Conservation (phyloP, 768 basidiomycete species). For the Daedalea quercina region DNA sequence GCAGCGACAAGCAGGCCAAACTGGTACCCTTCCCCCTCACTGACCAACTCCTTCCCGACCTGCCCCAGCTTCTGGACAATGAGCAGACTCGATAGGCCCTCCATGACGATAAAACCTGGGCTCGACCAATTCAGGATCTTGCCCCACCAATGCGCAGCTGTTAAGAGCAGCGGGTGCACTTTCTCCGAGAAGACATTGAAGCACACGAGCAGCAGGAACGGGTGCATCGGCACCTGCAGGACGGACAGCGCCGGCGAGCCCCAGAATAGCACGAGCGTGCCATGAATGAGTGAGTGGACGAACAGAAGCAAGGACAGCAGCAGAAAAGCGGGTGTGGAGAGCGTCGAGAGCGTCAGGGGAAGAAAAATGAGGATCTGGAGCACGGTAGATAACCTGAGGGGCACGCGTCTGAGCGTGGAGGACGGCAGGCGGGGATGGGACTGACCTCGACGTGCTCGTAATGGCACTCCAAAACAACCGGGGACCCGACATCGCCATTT, state of each 20-base stretch:
- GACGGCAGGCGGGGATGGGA: background rate
- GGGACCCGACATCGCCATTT: slow-evolving; percentile 35
- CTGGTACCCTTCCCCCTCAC: slow-evolving; percentile 70
- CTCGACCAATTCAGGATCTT: slow-evolving; percentile 62
- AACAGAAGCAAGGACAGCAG: slow-evolving; percentile 74
- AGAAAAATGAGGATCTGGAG: slow-evolving; percentile 79
- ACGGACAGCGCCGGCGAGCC: slow-evolving; percentile 66
- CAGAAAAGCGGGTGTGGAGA: slow-evolving; percentile 75
- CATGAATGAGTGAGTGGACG: slow-evolving; percentile 74
- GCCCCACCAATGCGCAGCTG: slow-evolving; percentile 67
- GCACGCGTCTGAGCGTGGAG: slow-evolving; percentile 4
- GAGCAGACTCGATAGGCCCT: slow-evolving; percentile 78
- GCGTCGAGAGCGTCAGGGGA: slow-evolving; percentile 77
- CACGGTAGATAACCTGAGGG: slow-evolving; percentile 61
- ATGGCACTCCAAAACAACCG: slow-evolving; percentile 63
- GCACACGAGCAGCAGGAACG: slow-evolving; percentile 78
- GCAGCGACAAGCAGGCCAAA: slow-evolving; percentile 70
- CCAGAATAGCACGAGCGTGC: slow-evolving; percentile 68
- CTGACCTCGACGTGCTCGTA: slow-evolving; percentile 56
- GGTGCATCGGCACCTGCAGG: slow-evolving; percentile 81
- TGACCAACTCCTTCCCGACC: slow-evolving; percentile 64
- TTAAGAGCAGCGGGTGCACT: slow-evolving; percentile 49
- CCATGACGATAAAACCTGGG: slow-evolving; percentile 75
- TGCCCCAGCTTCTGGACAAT: slow-evolving; percentile 80
- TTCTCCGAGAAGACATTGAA: slow-evolving; percentile 78